phyloP scores from a whole-genome alignment of 345 rosid species.

The Lumnitzera littorea region DNA sequence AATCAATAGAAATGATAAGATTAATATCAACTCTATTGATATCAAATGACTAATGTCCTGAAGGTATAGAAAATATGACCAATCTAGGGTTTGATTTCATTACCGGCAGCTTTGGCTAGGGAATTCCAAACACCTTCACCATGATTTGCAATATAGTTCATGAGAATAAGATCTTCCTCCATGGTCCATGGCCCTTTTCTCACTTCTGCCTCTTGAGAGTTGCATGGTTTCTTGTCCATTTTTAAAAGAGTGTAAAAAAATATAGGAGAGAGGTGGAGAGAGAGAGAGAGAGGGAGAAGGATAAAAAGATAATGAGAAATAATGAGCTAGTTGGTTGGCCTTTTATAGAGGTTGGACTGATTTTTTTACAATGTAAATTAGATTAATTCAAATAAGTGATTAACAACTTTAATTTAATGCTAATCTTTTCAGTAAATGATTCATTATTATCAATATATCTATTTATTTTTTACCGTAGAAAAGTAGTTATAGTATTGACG shows the following conservation, averaged over 20 bases:
- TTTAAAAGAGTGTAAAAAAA: slow-evolving; percentile 2
- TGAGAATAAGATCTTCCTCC: slow-evolving; percentile 97
- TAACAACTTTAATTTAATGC: too few species aligned
- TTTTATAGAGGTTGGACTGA: neutral
- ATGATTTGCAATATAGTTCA: slow-evolving; percentile 85
- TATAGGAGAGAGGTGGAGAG: neutral
- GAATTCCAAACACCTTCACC: slow-evolving; percentile 99
- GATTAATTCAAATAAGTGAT: too few species aligned
- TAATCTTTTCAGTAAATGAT: too few species aligned
- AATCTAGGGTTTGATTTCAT: neutral
- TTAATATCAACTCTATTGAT: neutral
- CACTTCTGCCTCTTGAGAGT: slow-evolving; percentile 71
- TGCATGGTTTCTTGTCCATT: slow-evolving; percentile 54
- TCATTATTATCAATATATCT: too few species aligned
- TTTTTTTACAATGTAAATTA: slow-evolving; percentile 1
- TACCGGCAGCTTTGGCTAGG: slow-evolving; percentile 96
- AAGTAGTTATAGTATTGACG: too few species aligned
- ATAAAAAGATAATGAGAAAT: neutral
- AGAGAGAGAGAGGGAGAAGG: neutral
- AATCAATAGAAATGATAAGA: neutral
- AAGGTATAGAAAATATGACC: neutral
- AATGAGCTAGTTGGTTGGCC: neutral
- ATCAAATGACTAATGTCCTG: neutral
- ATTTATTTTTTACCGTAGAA: too few species aligned
- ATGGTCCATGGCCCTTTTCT: slow-evolving; percentile 99